A percentile compares a stretch with the other conserved stretches of the same genome.
Conservation (phyloP, 2,329 filamentous ascomycete genomes). For the Phyllosticta citribraziliensis region DNA sequence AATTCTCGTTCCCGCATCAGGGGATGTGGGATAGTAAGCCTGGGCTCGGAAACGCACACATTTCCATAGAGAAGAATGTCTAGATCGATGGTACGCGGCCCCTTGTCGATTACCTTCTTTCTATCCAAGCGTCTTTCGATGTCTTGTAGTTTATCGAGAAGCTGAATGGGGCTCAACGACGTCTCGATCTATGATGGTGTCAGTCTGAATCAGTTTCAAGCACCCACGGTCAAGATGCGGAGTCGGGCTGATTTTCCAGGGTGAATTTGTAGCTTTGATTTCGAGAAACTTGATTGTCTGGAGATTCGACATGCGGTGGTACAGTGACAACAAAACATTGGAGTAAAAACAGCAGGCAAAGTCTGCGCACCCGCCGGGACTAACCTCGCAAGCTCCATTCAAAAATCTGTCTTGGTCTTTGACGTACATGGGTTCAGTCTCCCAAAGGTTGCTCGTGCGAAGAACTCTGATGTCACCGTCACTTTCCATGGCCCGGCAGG, state of each 20-base stretch:
- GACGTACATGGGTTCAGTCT: slow-evolving; percentile 96
- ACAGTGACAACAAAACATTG: background rate
- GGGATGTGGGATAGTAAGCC: slow-evolving; percentile 75
- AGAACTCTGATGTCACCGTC: slow-evolving; percentile 59
- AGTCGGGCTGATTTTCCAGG: background rate
- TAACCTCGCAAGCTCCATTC: slow-evolving; percentile 85
- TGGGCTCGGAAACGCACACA: slow-evolving; percentile 53
- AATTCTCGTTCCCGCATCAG: slow-evolving; percentile 88
- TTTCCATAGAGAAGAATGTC: slow-evolving; percentile 81
- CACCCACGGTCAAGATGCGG: background rate
- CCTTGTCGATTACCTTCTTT: slow-evolving; percentile 81
- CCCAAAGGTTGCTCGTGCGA: slow-evolving; percentile 81
- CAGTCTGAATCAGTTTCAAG: background rate
- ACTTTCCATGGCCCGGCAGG: slow-evolving; percentile 65
- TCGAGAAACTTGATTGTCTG: background rate
- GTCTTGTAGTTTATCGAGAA: slow-evolving; percentile 71
- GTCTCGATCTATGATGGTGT: slow-evolving; percentile 62
- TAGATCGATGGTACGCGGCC: slow-evolving; percentile 86
- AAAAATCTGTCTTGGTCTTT: slow-evolving; percentile 78
- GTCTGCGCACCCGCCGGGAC: slow-evolving; percentile 21
- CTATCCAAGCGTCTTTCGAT: slow-evolving; percentile 76
- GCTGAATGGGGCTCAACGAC: slow-evolving; percentile 58
- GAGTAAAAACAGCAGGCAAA: background rate
- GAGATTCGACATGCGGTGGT: background rate
- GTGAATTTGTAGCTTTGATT: background rate